Conservation (phyloP, 768 basidiomycete species). For the Podaxis sp. region DNA sequence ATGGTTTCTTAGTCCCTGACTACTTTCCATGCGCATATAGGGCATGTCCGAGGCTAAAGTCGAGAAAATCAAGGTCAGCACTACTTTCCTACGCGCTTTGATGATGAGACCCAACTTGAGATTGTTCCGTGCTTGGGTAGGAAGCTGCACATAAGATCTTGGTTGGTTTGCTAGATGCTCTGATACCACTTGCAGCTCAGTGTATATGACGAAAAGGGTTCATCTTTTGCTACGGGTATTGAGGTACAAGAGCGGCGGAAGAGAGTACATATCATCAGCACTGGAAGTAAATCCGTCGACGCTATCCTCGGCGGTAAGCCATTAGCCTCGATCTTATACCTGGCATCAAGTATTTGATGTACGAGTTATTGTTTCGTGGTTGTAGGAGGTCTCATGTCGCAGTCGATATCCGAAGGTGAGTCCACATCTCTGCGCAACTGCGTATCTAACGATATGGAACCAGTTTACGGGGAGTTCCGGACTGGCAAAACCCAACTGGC, state of each 20-base stretch:
- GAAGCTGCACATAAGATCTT: slow-evolving; percentile 89
- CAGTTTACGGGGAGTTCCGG: slow-evolving; percentile 94
- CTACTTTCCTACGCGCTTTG: neutral
- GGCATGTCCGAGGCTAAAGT: slow-evolving; percentile 97
- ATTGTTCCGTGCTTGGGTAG: slow-evolving; percentile 35
- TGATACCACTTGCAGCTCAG: neutral
- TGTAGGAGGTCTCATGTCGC: slow-evolving; percentile 85
- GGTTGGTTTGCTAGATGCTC: slow-evolving; percentile 37
- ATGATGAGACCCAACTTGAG: slow-evolving; percentile 31
- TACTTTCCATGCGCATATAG: slow-evolving; percentile 35
- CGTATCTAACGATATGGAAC: slow-evolving; percentile 2
- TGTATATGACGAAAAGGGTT: slow-evolving; percentile 53
- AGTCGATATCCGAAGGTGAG: slow-evolving; percentile 89
- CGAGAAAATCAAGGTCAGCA: slow-evolving; percentile 79
- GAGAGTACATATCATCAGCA: slow-evolving; percentile 80
- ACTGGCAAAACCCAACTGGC: slow-evolving; percentile 96
- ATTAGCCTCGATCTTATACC: neutral
- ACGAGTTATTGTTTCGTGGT: neutral
- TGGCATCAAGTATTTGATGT: neutral
- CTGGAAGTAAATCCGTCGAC: slow-evolving; percentile 91
- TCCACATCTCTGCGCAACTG: neutral
- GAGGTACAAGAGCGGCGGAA: slow-evolving; percentile 88
- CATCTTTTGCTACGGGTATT: slow-evolving; percentile 88
- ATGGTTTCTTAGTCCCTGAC: slow-evolving; percentile 7
- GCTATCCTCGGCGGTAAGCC: slow-evolving; percentile 78